Conservation (phyloP, 306 rosid species). For the Cicer chorassanicum region DNA sequence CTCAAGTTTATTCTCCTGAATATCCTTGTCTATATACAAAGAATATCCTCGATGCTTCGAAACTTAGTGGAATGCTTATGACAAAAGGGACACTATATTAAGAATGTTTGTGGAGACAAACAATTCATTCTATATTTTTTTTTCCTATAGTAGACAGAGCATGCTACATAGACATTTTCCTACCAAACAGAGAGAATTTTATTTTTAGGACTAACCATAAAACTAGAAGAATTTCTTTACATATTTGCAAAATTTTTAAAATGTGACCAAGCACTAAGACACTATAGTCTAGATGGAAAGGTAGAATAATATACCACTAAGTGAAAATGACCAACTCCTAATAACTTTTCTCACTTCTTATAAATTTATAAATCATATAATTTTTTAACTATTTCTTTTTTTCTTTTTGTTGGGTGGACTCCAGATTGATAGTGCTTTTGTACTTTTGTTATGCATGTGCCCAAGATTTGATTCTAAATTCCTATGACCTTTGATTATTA, state of each 20-base stretch:
- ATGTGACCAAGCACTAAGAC: slow-evolving; percentile 44
- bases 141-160: slow-evolving; percentile 29
- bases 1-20: slow-evolving; percentile 51
- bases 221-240: slow-evolving; percentile 36
- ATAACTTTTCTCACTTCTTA: slow-evolving; percentile 48
- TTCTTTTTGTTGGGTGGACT: slow-evolving; percentile 46
- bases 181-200: slow-evolving; percentile 10
- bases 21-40: slow-evolving; percentile 45
- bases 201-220: slow-evolving; percentile 32
- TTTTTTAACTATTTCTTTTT: slow-evolving; percentile 44
- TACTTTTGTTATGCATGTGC: slow-evolving; percentile 44
- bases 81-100: slow-evolving; percentile 33
- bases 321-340: slow-evolving; percentile 69
- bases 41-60: slow-evolving; percentile 49
- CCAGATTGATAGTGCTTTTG: slow-evolving; percentile 37
- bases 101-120: slow-evolving; percentile 44
- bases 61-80: slow-evolving; percentile 38
- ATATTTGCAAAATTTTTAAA: slow-evolving; percentile 10
- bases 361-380: not conserved
- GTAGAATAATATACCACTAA: slow-evolving; percentile 39
- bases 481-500: slow-evolving; percentile 46
- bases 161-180: slow-evolving; percentile 27
- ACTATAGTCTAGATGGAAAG: slow-evolving; percentile 40
- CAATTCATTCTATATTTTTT: not conserved
- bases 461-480: slow-evolving; percentile 50